Conservation (phyloP, 2,329 filamentous ascomycete genomes). For the Ceratocystiopsis sp. region DNA sequence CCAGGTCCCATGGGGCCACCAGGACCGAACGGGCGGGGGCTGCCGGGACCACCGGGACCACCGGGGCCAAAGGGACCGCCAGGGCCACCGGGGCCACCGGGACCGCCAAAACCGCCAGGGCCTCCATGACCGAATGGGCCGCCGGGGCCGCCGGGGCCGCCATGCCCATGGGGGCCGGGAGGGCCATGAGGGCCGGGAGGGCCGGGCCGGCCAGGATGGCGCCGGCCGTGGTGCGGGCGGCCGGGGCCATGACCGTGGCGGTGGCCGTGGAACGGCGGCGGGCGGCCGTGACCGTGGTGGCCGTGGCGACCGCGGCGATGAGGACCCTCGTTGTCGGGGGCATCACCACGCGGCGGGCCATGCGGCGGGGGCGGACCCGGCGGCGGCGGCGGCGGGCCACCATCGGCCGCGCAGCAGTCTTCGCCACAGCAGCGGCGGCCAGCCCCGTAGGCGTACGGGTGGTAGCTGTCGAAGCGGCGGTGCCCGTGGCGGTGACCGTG, state of each 20-base stretch:
- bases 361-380: too few relatives aligned
- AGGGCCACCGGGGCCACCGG: slow-evolving; percentile 10
- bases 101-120: too few relatives aligned
- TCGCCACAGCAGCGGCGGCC: neutral
- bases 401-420: neutral
- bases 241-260: neutral
- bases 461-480: neutral
- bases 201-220: neutral
- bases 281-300: neutral
- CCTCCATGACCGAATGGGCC: neutral
- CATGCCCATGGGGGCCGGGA: neutral
- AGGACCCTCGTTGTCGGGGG: too few relatives aligned
- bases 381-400: too few relatives aligned
- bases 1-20: slow-evolving; percentile 2
- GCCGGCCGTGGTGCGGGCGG: slow-evolving; percentile 2
- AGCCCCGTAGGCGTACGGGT: neutral
- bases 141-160: neutral
- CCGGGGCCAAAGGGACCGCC: slow-evolving; percentile 3
- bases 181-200: neutral
- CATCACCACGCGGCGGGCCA: too few relatives aligned
- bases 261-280: neutral
- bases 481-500: neutral
- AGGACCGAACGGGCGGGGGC: slow-evolving; percentile 5
- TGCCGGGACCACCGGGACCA: slow-evolving; percentile 8
- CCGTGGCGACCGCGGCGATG: neutral